Percentiles rank a stretch among this genome's conserved stretches.
Evolutionary conservation across 768 basidiomycete genomes (phyloP).

Genomic region (Tephrocybe sp.): DNA sequence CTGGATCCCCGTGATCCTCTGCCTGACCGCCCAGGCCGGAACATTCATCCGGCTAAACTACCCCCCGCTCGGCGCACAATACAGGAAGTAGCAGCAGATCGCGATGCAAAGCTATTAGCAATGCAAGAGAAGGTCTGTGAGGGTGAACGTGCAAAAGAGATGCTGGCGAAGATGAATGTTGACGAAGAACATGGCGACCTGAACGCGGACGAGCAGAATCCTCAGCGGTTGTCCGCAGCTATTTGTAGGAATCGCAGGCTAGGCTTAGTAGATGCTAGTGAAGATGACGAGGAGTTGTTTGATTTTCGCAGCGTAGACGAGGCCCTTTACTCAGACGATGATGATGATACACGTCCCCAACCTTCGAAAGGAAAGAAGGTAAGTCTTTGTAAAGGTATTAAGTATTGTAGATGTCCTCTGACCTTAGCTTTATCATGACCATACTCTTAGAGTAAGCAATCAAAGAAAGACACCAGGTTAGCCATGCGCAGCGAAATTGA

Average conservation of each 20-base stretch:
- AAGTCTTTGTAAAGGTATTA: neutral
- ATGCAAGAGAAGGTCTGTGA: constrained; percentile 5
- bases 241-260: neutral
- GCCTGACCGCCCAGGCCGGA: no score
- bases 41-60: no score
- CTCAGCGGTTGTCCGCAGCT: constrained; percentile 4
- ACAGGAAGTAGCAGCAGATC: no score
- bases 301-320: constrained; percentile 2
- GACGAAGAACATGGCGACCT: constrained; percentile 3
- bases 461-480: neutral
- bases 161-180: constrained; percentile 8
- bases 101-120: no score
- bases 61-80: no score
- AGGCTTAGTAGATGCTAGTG: no score
- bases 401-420: no score
- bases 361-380: neutral
- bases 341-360: neutral
- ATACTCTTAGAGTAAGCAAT: neutral
- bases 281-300: constrained; percentile 5
- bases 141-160: constrained; percentile 5
- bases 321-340: neutral
- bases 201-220: neutral
- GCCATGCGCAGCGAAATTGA: no score
- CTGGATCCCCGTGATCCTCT: no score
- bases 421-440: no score